These are phyloP conservation scores for Fraxinus pennsylvanica DNA, from an alignment of 257 asterid genomes.

Conservation along the genomic window DNA sequence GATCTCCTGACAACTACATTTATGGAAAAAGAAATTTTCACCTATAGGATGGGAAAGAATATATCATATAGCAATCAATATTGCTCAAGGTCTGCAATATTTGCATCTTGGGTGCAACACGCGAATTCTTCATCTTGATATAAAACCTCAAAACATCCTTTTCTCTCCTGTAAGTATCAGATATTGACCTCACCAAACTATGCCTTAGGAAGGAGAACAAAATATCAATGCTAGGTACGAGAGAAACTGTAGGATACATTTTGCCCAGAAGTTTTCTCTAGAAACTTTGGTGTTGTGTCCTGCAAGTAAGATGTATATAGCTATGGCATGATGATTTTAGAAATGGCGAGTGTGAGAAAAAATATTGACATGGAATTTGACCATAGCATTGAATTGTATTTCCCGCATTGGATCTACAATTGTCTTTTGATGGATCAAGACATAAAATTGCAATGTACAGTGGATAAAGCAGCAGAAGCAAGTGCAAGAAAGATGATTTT, in stretches of 20 bases:
- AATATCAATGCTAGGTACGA: constrained; percentile 23
- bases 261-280: constrained; percentile 44
- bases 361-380: neutral
- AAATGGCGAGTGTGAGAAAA: constrained; percentile 39
- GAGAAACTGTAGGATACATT: constrained; percentile 44
- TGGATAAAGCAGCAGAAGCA: constrained; percentile 27
- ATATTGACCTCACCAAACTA: constrained; percentile 39
- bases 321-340: constrained; percentile 45
- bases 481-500: constrained; percentile 36
- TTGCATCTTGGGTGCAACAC: constrained; percentile 40
- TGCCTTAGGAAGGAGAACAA: constrained; percentile 30
- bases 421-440: neutral
- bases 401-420: neutral
- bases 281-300: constrained; percentile 35
- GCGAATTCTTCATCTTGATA: constrained; percentile 39
- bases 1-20: constrained; percentile 40
- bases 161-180: constrained; percentile 42
- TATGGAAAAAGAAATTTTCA: constrained; percentile 2
- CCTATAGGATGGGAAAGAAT: constrained; percentile 28
- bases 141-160: constrained; percentile 43
- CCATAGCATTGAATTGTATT: neutral
- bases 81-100: constrained; percentile 40
- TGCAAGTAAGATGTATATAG: constrained; percentile 47
- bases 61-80: constrained; percentile 30
- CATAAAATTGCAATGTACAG: neutral